Percentiles rank a stretch among this genome's conserved stretches.
Evolutionary conservation across 73 alveolate species (phyloP).

Genomic region (Paramecium octaurelia): DNA sequence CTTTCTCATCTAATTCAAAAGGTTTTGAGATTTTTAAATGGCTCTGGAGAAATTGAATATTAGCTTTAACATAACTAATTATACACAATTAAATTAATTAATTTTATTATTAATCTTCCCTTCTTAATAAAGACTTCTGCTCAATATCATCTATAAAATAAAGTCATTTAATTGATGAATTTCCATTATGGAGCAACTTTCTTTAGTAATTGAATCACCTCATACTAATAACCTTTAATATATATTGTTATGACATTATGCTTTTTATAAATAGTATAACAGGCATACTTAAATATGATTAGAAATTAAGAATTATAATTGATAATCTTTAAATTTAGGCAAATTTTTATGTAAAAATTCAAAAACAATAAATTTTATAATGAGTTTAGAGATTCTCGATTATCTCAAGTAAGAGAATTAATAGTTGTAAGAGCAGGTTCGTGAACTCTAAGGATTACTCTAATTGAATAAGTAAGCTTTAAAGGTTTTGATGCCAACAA

Average conservation of each 20-base stretch:
- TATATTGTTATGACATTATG: no score
- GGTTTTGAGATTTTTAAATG: neutral
- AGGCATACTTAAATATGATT: neutral
- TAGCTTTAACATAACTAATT: neutral
- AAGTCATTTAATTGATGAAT: neutral
- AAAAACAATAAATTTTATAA: neutral
- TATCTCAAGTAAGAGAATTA: slow-evolving; percentile 29
- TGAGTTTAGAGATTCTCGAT: slow-evolving; percentile 19
- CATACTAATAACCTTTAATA: no score
- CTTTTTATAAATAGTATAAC: no score
- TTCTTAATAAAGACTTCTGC: neutral
- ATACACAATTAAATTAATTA: slow-evolving; percentile 17
- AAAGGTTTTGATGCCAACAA: neutral
- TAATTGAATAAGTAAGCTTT: slow-evolving; percentile 4
- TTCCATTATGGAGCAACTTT: no score
- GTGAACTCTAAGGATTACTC: neutral
- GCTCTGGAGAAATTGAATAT: neutral
- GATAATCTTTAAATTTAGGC: neutral
- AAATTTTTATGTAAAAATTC: neutral
- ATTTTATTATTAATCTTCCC: neutral
- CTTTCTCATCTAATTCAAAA: neutral
- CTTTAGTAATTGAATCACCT: no score
- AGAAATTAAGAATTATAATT: neutral
- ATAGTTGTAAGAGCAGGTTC: slow-evolving; percentile 11
- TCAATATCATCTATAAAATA: no score